Conservation (phyloP, 139 green algal genomes). For the Eudorina sp. region DNA sequence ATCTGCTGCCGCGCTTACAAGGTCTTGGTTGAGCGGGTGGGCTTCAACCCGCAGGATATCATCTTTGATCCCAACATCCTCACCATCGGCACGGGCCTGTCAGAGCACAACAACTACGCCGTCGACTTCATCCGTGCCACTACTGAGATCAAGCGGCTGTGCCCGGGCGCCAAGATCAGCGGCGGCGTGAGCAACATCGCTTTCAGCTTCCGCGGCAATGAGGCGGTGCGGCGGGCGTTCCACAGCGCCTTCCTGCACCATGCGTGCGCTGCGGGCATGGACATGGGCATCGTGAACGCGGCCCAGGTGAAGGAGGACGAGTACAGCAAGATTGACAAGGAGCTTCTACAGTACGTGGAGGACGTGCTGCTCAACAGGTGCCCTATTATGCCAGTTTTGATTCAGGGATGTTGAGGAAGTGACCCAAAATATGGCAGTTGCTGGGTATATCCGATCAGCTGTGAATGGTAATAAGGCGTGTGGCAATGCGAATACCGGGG, state of each 20-base stretch:
- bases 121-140: slow-evolving; percentile 98
- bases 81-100: slow-evolving; percentile 97
- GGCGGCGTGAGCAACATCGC: slow-evolving; percentile 98
- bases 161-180: slow-evolving; percentile 95
- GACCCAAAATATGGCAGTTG: background rate
- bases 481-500: background rate
- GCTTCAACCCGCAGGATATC: slow-evolving; percentile 96
- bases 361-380: slow-evolving; percentile 97
- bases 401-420: background rate
- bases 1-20: slow-evolving; percentile 96
- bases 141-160: slow-evolving; percentile 94
- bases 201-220: slow-evolving; percentile 98
- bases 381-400: no score
- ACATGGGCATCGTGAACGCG: slow-evolving; percentile 99
- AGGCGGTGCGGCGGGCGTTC: slow-evolving; percentile 94
- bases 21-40: slow-evolving; percentile 96
- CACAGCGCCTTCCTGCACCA: slow-evolving; percentile 96
- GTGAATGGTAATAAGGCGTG: no score
- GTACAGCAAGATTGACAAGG: slow-evolving; percentile 98
- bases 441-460: background rate
- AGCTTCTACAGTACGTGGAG: slow-evolving; percentile 96
- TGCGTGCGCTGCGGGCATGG: slow-evolving; percentile 96
- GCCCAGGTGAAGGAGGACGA: slow-evolving; percentile 92
- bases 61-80: slow-evolving; percentile 99
- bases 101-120: slow-evolving; percentile 99